Conservation (phyloP, 148 eudicot species). For the Nepenthes mirabilis region DNA sequence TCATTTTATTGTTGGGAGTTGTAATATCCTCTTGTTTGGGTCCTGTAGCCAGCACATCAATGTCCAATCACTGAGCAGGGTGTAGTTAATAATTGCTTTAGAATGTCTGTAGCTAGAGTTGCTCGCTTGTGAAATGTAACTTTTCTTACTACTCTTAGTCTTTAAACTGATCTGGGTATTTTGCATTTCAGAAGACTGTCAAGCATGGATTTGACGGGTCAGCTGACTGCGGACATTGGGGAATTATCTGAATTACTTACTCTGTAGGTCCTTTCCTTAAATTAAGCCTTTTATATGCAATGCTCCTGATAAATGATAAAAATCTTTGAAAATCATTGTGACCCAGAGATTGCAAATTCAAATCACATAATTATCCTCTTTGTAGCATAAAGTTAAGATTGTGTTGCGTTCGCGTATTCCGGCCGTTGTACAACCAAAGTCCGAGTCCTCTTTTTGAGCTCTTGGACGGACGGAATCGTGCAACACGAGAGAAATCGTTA, state of each 20-base stretch:
- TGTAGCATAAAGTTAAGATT: too few species aligned
- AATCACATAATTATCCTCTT: not conserved
- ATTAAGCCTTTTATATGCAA: slow-evolving; percentile 2
- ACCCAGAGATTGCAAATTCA: too few species aligned
- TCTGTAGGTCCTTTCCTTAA: slow-evolving; percentile 43
- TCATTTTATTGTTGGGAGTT: too few species aligned
- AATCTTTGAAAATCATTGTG: not conserved
- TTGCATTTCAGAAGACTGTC: slow-evolving; percentile 45
- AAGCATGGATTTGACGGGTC: slow-evolving; percentile 45
- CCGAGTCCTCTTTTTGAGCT: too few species aligned
- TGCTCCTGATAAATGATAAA: not conserved
- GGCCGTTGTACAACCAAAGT: too few species aligned
- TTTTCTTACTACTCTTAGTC: not conserved
- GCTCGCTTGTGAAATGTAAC: not conserved
- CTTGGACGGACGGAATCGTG: too few species aligned
- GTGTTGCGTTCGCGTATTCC: too few species aligned
- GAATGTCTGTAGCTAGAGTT: not conserved
- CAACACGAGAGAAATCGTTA: too few species aligned
- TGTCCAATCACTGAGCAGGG: too few species aligned
- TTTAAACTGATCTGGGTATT: not conserved
- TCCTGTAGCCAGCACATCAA: too few species aligned
- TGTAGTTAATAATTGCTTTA: too few species aligned
- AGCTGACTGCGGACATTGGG: slow-evolving; percentile 36
- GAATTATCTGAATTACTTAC: slow-evolving; percentile 38
- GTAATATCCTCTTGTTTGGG: too few species aligned